Conservation (phyloP, 345 rosid species). For the Clausena lansium region DNA sequence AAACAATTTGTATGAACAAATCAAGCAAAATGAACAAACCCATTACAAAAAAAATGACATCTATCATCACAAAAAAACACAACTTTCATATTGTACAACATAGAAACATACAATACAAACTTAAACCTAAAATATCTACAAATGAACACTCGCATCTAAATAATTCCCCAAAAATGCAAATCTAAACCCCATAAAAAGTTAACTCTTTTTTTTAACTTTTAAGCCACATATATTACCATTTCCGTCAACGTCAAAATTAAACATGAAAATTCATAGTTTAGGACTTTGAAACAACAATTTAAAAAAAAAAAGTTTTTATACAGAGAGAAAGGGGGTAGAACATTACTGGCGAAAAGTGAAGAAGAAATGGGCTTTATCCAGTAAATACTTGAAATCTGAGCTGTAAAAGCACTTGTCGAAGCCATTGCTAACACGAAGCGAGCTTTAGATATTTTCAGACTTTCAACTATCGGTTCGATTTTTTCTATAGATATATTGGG, state of each 20-base stretch:
- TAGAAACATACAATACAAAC: not conserved
- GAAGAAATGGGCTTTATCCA: conserved; percentile 37
- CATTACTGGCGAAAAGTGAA: conserved; percentile 39
- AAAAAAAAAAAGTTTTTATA: not conserved
- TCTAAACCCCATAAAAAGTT: not conserved
- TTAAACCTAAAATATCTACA: not conserved
- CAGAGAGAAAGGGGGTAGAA: not conserved
- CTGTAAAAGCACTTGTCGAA: conserved; percentile 37
- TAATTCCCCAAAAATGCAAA: not conserved
- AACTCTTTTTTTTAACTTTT: not conserved
- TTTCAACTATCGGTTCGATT: not conserved
- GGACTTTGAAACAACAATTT: not conserved
- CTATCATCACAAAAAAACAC: not conserved
- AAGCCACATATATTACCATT: not conserved
- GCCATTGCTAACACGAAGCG: conserved; percentile 36
- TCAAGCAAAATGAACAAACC: not conserved
- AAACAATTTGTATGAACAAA: not conserved
- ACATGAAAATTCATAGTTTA: not conserved
- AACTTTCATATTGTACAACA: not conserved
- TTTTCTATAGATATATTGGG: not conserved
- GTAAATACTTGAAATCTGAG: conserved; percentile 33
- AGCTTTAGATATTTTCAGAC: not conserved
- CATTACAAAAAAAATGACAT: not conserved
- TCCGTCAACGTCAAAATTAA: not conserved
- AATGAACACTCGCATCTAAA: not conserved